Conservation (phyloP, 2,329 filamentous ascomycete genomes). For the Sarocladiaceae sp. region DNA sequence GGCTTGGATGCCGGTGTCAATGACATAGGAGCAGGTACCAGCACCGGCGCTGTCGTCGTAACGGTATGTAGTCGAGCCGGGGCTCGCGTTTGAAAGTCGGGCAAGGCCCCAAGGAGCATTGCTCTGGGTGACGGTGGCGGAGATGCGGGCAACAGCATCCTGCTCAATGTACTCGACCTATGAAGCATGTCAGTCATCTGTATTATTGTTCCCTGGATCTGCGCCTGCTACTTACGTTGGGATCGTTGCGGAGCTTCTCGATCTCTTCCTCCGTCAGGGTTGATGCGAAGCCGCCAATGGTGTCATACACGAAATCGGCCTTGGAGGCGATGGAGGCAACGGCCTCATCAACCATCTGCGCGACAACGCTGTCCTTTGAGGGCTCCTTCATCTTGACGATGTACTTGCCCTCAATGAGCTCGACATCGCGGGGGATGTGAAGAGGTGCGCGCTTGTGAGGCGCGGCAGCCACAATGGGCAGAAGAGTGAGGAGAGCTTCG, state of each 20-base stretch:
- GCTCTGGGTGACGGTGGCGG: slow-evolving; percentile 23
- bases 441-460: slow-evolving; percentile 8
- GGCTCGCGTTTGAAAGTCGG: slow-evolving; percentile 22
- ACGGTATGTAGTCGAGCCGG: slow-evolving; percentile 19
- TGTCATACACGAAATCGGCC: slow-evolving; percentile 28
- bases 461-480: slow-evolving; percentile 6
- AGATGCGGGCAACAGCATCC: slow-evolving; percentile 27
- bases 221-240: slow-evolving; percentile 10
- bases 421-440: slow-evolving; percentile 9
- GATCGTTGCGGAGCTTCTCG: slow-evolving; percentile 15
- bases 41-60: slow-evolving; percentile 26
- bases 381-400: slow-evolving; percentile 10
- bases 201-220: background rate
- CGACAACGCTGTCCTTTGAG: slow-evolving; percentile 5
- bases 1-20: slow-evolving; percentile 32
- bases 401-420: slow-evolving; percentile 11
- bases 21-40: slow-evolving; percentile 31
- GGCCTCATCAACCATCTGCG: background rate
- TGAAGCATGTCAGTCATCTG: background rate
- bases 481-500: slow-evolving; percentile 6
- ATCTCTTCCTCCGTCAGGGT: slow-evolving; percentile 14
- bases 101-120: slow-evolving; percentile 30
- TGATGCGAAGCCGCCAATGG: slow-evolving; percentile 15
- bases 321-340: slow-evolving; percentile 21
- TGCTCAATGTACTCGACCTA: slow-evolving; percentile 27